Evolutionary conservation across 768 basidiomycete species (phyloP), one percentile per base, ranked within the genome.

Genomic region (Leccinum variicolor): DNA sequence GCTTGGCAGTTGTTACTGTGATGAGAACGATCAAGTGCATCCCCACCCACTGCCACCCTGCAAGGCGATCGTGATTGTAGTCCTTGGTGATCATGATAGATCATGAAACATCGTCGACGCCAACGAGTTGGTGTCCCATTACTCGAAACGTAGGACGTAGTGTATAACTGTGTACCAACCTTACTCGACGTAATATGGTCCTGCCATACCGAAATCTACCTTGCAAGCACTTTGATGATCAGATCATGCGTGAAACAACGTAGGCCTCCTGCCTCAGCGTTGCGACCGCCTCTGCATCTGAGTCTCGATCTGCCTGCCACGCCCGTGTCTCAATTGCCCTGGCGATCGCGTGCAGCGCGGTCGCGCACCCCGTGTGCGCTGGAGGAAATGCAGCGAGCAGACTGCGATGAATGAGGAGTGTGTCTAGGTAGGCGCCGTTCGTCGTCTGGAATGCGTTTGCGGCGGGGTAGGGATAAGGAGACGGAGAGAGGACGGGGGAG

Each of bases 381-480:
- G 76, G 74, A 19, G 89, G 89, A 66, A 76, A 85, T 10, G 85
- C 81, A 60, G 73, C 75, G 59, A 86, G 77, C 36, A 87, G 81
- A 68, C 86, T 84, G 67, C 89, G 87, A 74, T 92, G 89, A 0
- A 84, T 83, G 73, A 90, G 88, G 64, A 92, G 85, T 52, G 81
- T 78, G 66, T 92, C 89, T 72, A 92, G 81, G 66, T 90, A 92
- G 57, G 82, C 87, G 64, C 88, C 89, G 74, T 81, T 79, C 49
- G 86, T 87, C 55, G 86, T 89, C 63, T 72, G 71, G 57, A 77
- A 73, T 8, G 57, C 64, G 50, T 61, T 69, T 55, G 68, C 55
- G 11, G 50, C 55, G 62, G 71, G 71, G 19, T 73, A 73, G 0
- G 71, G 71, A 50, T 72, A 73, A 1, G 71, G 71, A 6, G 28